Percentiles rank a stretch among this genome's conserved stretches.
Conservation (phyloP, 1,284 basidiomycete genomes). For the Coniferiporia sulphurascens region DNA sequence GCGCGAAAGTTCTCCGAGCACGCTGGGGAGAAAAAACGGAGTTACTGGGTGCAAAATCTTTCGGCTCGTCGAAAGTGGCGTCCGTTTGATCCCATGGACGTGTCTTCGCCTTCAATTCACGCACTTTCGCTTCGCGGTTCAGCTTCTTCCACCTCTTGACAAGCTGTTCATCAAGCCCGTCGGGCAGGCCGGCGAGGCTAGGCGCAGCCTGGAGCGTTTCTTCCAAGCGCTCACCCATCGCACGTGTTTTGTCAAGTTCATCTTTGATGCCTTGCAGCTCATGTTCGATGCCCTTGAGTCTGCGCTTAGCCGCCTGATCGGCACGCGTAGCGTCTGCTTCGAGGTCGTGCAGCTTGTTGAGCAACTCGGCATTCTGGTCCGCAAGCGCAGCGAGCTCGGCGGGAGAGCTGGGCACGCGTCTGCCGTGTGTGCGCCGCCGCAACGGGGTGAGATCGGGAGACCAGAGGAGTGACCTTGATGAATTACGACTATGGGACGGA, state of each 20-base stretch:
- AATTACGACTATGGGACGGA: constrained; percentile 21
- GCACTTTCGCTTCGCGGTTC: constrained; percentile 15
- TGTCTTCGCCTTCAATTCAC: constrained; percentile 32
- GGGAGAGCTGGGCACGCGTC: constrained; percentile 60
- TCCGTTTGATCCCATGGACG: constrained; percentile 38
- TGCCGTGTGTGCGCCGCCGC: constrained; percentile 34
- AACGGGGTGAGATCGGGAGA: constrained; percentile 23
- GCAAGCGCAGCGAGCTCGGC: constrained; percentile 65
- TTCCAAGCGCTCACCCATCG: constrained; percentile 65
- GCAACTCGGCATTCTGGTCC: constrained; percentile 78
- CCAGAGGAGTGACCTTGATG: constrained; percentile 15
- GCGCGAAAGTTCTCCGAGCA: neutral
- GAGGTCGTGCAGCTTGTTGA: constrained; percentile 67
- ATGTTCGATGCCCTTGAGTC: constrained; percentile 67
- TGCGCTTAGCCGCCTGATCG: constrained; percentile 63
- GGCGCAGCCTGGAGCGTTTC: constrained; percentile 43
- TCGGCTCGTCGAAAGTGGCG: constrained; percentile 11
- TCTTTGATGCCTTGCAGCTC: constrained; percentile 67
- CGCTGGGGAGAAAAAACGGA: constrained; percentile 1
- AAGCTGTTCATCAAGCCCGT: constrained; percentile 10
- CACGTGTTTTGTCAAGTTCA: constrained; percentile 69
- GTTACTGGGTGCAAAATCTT: constrained; percentile 16
- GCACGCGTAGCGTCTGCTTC: constrained; percentile 63
- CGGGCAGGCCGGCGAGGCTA: neutral
- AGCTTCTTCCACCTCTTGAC: constrained; percentile 14